Evolutionary conservation across 495 filamentous ascomycete species (phyloP), one percentile per base, ranked within the genome.

Genomic region (Annulohypoxylon bovei): DNA sequence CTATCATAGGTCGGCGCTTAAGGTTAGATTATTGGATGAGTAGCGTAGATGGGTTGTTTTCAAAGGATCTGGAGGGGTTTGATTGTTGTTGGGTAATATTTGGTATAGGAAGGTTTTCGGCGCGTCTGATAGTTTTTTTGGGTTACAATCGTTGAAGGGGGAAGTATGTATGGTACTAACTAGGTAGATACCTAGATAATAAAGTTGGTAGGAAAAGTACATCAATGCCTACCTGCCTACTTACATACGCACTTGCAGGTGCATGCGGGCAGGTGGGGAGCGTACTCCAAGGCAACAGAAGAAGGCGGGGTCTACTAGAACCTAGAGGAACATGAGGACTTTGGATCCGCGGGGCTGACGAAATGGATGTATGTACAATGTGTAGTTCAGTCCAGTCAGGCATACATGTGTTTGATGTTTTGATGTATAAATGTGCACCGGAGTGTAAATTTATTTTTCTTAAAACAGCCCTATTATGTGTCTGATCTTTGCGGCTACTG

Each of bases 221-320:
- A 32, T 32, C 4, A 8, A 8, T 32, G 30, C 4, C n/a, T n/a
- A n/a, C n/a, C n/a, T n/a, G n/a, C n/a, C n/a, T n/a, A n/a, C n/a
- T n/a, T 42, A 40, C 27, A 57, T 62, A 54, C 7, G 62, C 68
- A 71, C 56, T 62, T 62, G 68, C 63, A 67, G 55, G 59, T 68
- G 59, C 50, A 72, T 72, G 70, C 47, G 47, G 59, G 65, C 54
- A 64, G 44, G 64, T 60, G 64, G 70, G 65, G 60, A 54, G 47
- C 8, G 32, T 65, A 33, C 56, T 58, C 52, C 63, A 56, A 71
- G 68, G 68, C 68, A 71, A 63, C 65, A 65, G 22, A 47, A 20
- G 28, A 65, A 57, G 63, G 57, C 68, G 52, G 62, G 68, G 68
- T 39, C 25, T 42, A 18, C 39, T 42, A 42, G 39, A 42, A 16